These are phyloP conservation scores for Kwoniella botswanensis DNA, from an alignment of 768 basidiomycete species.

Conservation along the genomic window DNA sequence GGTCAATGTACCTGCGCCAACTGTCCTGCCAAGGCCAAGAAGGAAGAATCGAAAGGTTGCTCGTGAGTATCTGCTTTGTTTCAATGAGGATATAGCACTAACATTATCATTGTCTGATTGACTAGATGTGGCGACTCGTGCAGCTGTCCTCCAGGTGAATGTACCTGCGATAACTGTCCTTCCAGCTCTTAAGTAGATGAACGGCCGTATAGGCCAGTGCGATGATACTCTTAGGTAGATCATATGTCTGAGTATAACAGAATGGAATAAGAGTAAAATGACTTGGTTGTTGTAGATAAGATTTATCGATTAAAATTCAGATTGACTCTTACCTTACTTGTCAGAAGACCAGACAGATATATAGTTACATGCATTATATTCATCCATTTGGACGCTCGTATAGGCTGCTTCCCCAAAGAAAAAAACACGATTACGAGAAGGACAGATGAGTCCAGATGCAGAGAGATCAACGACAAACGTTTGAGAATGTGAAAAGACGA, in stretches of 20 bases:
- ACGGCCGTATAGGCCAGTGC: too few relatives aligned
- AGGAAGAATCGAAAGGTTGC: conserved; percentile 18
- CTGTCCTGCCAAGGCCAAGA: conserved; percentile 38
- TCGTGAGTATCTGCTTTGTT: conserved; percentile 10
- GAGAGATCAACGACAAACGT: too few relatives aligned
- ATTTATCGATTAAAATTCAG: not conserved
- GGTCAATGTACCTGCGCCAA: conserved; percentile 37
- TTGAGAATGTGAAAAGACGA: not conserved
- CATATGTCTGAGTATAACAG: not conserved
- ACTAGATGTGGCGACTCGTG: conserved; percentile 17
- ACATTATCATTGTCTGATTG: conserved; percentile 2
- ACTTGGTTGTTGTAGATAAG: not conserved
- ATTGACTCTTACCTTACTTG: not conserved
- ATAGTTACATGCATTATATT: not conserved
- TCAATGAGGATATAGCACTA: not conserved
- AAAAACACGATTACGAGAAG: too few relatives aligned
- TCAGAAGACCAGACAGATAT: not conserved
- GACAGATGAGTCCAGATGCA: too few relatives aligned
- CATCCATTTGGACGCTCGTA: too few relatives aligned
- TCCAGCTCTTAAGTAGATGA: not conserved
- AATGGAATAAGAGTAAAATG: not conserved
- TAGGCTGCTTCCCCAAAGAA: too few relatives aligned
- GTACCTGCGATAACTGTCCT: conserved; percentile 26
- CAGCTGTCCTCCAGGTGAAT: conserved; percentile 35
- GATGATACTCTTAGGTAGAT: too few relatives aligned